A percentile compares a stretch with the other conserved stretches of the same genome.
Evolutionary conservation across 1,139 yeast species (phyloP).

Genomic region (Yamadazyma blattariae): DNA sequence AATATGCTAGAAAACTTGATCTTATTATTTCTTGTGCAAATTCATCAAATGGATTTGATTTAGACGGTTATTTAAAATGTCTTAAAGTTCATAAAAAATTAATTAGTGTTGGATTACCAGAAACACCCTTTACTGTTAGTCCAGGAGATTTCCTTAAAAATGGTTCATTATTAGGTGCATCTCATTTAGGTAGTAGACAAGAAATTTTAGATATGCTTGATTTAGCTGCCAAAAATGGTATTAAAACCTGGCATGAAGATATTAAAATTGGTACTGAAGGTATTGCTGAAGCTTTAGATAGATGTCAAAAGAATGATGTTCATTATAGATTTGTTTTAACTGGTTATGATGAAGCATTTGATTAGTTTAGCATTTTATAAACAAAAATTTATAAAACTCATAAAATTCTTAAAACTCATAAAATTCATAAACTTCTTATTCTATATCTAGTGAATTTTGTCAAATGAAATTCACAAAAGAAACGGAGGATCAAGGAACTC

Average conservation of each 20-base stretch:
- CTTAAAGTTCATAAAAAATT: conserved; percentile 38
- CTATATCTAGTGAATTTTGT: too few species aligned
- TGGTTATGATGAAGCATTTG: conserved; percentile 3
- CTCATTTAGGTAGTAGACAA: conserved; percentile 46
- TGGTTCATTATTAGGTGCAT: conserved; percentile 41
- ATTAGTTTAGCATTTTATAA: too few species aligned
- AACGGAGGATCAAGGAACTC: too few species aligned
- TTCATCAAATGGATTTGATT: conserved; percentile 33
- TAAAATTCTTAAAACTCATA: too few species aligned
- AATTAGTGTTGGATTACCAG: conserved; percentile 53
- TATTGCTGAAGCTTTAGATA: conserved; percentile 34
- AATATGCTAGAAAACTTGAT: conserved; percentile 39
- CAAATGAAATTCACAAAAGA: too few species aligned
- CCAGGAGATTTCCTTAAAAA: conserved; percentile 29
- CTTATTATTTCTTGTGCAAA: conserved; percentile 49
- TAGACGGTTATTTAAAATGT: conserved; percentile 31
- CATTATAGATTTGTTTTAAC: conserved; percentile 7
- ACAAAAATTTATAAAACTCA: too few species aligned
- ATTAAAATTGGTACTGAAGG: conserved; percentile 34
- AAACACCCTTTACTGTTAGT: conserved; percentile 14
- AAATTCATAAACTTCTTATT: too few species aligned
- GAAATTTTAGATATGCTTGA: conserved; percentile 55
- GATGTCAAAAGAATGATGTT: conserved; percentile 5
- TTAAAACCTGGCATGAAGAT: conserved; percentile 43
- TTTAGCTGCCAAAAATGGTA: conserved; percentile 43